Conservation (phyloP, 2,329 filamentous ascomycete genomes). For the Helotiales sp. region DNA sequence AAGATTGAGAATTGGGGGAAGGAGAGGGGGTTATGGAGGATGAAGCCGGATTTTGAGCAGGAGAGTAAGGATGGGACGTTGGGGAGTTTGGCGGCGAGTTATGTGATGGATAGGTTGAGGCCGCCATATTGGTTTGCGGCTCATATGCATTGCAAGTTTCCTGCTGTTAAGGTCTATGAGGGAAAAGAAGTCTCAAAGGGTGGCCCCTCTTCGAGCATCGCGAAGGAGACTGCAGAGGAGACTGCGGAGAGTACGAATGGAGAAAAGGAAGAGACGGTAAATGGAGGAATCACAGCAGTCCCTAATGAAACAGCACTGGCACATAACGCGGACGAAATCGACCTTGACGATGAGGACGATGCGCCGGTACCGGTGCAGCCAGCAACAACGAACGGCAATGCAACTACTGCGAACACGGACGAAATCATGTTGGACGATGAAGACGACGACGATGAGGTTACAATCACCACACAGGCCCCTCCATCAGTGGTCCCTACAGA, state of each 20-base stretch:
- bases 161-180: slow-evolving; percentile 63
- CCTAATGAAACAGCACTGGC: not conserved
- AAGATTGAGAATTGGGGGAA: slow-evolving; percentile 80
- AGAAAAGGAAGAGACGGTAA: not conserved
- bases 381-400: not conserved
- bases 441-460: not conserved
- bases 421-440: slow-evolving; percentile 14
- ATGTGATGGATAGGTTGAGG: slow-evolving; percentile 77
- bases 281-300: not conserved
- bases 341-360: slow-evolving; percentile 60
- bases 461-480: not conserved
- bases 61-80: slow-evolving; percentile 76
- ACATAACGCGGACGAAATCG: slow-evolving; percentile 68
- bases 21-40: slow-evolving; percentile 62
- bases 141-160: slow-evolving; percentile 87
- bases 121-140: slow-evolving; percentile 92
- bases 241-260: not conserved
- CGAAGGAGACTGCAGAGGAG: not conserved
- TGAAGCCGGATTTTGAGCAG: slow-evolving; percentile 71
- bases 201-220: not conserved
- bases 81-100: slow-evolving; percentile 76
- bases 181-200: slow-evolving; percentile 23
- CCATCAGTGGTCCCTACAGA: slow-evolving; percentile 54
- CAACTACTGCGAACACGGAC: slow-evolving; percentile 5
- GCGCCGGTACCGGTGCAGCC: slow-evolving; percentile 12